phyloP scores from a whole-genome alignment of 805 yeast genomes.

The Candida sphagnicola region DNA sequence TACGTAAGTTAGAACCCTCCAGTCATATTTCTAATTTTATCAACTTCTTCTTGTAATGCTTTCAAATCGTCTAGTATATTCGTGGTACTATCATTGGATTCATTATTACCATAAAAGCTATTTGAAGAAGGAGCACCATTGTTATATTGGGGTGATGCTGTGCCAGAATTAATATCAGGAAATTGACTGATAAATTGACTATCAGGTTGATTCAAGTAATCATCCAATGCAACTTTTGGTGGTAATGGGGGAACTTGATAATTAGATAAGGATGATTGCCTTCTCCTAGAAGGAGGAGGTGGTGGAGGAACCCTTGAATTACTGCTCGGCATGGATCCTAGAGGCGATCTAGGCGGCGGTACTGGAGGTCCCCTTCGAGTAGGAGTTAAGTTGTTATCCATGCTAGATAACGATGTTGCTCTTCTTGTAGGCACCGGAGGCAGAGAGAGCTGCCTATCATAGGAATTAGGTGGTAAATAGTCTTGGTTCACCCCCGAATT shows the following conservation, averaged over 20 bases:
- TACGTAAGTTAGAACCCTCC: slow-evolving; percentile 32
- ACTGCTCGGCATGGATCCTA: slow-evolving; percentile 24
- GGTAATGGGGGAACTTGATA: slow-evolving; percentile 22
- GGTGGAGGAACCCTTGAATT: slow-evolving; percentile 36
- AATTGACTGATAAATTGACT: slow-evolving; percentile 5
- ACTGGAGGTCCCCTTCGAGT: slow-evolving; percentile 10
- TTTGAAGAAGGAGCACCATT: not conserved
- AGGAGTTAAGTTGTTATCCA: slow-evolving; percentile 5
- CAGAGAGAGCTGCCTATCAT: slow-evolving; percentile 18
- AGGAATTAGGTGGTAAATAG: slow-evolving; percentile 10
- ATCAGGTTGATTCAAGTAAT: slow-evolving; percentile 2
- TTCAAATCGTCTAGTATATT: slow-evolving; percentile 62
- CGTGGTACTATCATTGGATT: slow-evolving; percentile 30
- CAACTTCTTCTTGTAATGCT: slow-evolving; percentile 69
- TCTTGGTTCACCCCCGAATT: slow-evolving; percentile 22
- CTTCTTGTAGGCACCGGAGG: slow-evolving; percentile 40
- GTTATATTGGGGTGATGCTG: not conserved
- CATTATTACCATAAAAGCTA: slow-evolving; percentile 3
- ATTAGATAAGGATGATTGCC: slow-evolving; percentile 14
- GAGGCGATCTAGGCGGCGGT: slow-evolving; percentile 24
- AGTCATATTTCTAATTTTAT: slow-evolving; percentile 46
- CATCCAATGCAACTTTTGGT: slow-evolving; percentile 17
- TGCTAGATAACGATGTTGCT: slow-evolving; percentile 26
- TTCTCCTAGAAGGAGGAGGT: slow-evolving; percentile 39
- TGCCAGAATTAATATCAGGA: slow-evolving; percentile 1